Conservation (phyloP, 2,329 filamentous ascomycete species). For the Trichoderma gracile region DNA sequence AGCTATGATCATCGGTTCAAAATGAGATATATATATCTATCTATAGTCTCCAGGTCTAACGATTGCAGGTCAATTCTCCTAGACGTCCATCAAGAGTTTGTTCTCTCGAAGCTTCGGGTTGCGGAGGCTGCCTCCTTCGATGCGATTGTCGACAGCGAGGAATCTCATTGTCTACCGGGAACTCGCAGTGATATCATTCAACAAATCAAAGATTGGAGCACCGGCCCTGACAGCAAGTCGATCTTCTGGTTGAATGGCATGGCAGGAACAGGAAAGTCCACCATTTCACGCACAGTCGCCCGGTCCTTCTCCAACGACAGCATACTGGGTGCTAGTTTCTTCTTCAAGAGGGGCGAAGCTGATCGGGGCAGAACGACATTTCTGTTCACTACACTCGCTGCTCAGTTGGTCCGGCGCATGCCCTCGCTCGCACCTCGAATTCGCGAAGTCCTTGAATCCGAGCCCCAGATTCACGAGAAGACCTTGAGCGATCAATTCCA, state of each 20-base stretch:
- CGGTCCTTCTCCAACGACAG: conserved; percentile 12
- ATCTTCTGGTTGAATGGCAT: conserved; percentile 44
- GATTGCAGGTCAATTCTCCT: not conserved
- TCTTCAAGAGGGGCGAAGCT: conserved; percentile 47
- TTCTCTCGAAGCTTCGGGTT: conserved; percentile 30
- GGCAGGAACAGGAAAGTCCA: conserved; percentile 45
- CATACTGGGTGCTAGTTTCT: conserved; percentile 43
- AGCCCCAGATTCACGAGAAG: conserved; percentile 36
- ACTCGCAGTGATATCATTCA: conserved; percentile 39
- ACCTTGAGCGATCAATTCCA: conserved; percentile 43
- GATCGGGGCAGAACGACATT: conserved; percentile 40
- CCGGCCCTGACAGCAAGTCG: conserved; percentile 27
- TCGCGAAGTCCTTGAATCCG: conserved; percentile 35
- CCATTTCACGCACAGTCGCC: conserved; percentile 39
- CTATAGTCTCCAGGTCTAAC: not conserved
- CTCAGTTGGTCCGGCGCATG: conserved; percentile 35
- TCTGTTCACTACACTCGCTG: conserved; percentile 45
- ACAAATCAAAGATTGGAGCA: conserved; percentile 33
- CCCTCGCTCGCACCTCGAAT: conserved; percentile 35
- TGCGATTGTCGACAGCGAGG: conserved; percentile 35
- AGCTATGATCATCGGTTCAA: no score
- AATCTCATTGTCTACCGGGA: conserved; percentile 36
- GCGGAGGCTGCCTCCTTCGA: conserved; percentile 38
- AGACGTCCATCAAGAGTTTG: conserved; percentile 30
- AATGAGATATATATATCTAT: no score